A percentile compares a stretch with the other conserved stretches of the same genome.
Conservation (phyloP, 108 stramenopile species). For the Cylindrotheca closterium region DNA sequence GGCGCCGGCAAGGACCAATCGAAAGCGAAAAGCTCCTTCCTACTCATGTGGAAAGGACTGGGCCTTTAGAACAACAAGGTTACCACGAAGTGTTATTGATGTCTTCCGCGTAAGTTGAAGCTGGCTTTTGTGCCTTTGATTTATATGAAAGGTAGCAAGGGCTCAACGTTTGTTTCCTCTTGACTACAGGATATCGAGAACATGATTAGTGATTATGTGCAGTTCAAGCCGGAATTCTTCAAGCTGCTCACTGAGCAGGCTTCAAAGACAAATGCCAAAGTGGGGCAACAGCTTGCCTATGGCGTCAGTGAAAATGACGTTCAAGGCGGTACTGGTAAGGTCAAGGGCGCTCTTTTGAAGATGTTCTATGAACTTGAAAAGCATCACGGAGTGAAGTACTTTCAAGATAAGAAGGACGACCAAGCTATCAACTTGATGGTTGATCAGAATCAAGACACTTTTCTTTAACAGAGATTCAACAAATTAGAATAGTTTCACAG, state of each 20-base stretch:
- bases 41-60: constrained; percentile 64
- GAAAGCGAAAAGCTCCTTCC: constrained; percentile 53
- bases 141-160: too few relatives aligned
- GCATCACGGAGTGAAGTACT: constrained; percentile 1
- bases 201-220: constrained; percentile 60
- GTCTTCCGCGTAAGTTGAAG: constrained; percentile 23
- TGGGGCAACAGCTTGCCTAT: constrained; percentile 26
- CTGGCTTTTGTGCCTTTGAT: too few relatives aligned
- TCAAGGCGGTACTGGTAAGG: constrained; percentile 8
- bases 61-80: constrained; percentile 51
- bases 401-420: neutral
- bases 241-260: constrained; percentile 57
- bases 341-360: constrained; percentile 16
- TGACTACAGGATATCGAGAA: constrained; percentile 47
- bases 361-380: constrained; percentile 19
- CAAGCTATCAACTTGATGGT: constrained; percentile 2
- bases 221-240: constrained; percentile 67
- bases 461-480: constrained; percentile 2
- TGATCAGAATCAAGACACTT: constrained; percentile 17
- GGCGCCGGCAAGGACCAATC: constrained; percentile 18
- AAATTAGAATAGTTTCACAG: too few relatives aligned
- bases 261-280: constrained; percentile 26
- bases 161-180: constrained; percentile 1
- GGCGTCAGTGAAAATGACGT: constrained; percentile 24
- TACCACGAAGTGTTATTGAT: constrained; percentile 42